phyloP scores from a whole-genome alignment of 192 early-diverging fungal genomes.

The Coemansia erecta region DNA sequence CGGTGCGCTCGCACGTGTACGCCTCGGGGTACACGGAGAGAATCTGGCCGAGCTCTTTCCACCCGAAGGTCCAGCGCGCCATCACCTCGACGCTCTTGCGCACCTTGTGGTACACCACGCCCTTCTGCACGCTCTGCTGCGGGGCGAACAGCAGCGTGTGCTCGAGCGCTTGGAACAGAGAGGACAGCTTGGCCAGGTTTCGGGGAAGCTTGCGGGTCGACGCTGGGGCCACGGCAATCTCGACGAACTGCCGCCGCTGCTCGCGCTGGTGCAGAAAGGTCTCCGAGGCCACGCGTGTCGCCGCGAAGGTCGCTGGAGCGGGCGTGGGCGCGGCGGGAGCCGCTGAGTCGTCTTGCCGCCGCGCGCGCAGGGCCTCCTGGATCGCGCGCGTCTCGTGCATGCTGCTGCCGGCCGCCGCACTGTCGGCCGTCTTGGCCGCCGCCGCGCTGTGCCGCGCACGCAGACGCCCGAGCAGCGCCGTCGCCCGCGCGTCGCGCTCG shows the following conservation, averaged over 20 bases:
- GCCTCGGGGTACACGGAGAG: slow-evolving; percentile 53
- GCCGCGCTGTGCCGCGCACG: slow-evolving; percentile 20
- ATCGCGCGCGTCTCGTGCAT: slow-evolving; percentile 35
- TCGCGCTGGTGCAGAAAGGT: slow-evolving; percentile 15
- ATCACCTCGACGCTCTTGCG: slow-evolving; percentile 56
- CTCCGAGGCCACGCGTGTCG: slow-evolving; percentile 5
- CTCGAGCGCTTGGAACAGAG: slow-evolving; percentile 47
- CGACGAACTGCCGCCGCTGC: slow-evolving; percentile 39
- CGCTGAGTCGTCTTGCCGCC: slow-evolving; percentile 4
- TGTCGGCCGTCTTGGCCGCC: background rate
- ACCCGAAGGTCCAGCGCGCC: slow-evolving; percentile 54
- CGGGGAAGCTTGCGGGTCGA: slow-evolving; percentile 15
- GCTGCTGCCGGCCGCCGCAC: background rate
- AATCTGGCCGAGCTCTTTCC: slow-evolving; percentile 56
- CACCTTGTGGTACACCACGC: slow-evolving; percentile 53
- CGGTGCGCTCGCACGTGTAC: slow-evolving; percentile 35
- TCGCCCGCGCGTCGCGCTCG: slow-evolving; percentile 10
- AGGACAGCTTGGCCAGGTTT: slow-evolving; percentile 32
- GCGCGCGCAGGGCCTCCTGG: slow-evolving; percentile 30
- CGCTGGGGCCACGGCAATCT: slow-evolving; percentile 8
- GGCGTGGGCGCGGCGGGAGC: background rate
- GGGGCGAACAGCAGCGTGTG: slow-evolving; percentile 45
- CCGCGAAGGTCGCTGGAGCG: background rate
- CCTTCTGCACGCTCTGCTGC: slow-evolving; percentile 1
- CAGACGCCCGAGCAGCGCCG: slow-evolving; percentile 22